phyloP scores from a whole-genome alignment of 441 rosid genomes.

The Gossypium gossypioides region DNA sequence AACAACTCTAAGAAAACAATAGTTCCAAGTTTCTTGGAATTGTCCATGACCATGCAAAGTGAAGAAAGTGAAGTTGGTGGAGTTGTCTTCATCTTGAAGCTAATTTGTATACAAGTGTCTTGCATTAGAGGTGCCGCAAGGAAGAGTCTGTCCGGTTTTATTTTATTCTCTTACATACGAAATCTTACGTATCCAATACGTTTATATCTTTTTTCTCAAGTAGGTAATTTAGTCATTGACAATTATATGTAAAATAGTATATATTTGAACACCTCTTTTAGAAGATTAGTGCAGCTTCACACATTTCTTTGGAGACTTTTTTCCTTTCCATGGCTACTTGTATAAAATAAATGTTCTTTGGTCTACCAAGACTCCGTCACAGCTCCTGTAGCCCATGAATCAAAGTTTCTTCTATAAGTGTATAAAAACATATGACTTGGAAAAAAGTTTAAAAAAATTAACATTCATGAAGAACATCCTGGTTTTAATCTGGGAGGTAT shows the following conservation, averaged over 20 bases:
- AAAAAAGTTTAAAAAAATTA: no score
- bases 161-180: background rate
- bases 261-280: background rate
- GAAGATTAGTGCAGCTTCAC: background rate
- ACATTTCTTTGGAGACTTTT: background rate
- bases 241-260: background rate
- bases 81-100: background rate
- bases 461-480: no score
- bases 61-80: constrained; percentile 2
- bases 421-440: no score
- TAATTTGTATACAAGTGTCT: background rate
- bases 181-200: background rate
- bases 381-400: background rate
- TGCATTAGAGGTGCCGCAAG: background rate
- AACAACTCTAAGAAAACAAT: background rate
- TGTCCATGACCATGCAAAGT: background rate
- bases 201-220: background rate
- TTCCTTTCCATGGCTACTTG: background rate
- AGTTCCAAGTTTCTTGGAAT: background rate
- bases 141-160: background rate
- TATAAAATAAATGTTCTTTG: background rate
- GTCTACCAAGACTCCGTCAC: background rate
- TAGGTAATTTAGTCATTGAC: background rate
- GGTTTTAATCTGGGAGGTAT: no score
- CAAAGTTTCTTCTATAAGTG: background rate